Conservation (phyloP, 108 stramenopile species). For the Skeletonema marinoi region DNA sequence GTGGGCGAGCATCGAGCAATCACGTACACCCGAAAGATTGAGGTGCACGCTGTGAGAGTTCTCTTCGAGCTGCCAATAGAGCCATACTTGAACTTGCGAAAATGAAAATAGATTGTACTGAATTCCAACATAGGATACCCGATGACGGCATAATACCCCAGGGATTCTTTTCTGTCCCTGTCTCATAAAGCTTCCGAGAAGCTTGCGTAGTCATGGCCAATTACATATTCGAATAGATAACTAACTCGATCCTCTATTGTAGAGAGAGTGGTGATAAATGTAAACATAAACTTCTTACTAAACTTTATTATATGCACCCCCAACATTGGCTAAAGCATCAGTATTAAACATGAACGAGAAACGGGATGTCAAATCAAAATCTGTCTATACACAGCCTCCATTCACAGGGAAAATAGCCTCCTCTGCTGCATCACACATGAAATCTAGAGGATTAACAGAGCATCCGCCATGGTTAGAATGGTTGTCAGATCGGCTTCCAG, state of each 20-base stretch:
- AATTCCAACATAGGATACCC: neutral
- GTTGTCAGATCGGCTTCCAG: neutral
- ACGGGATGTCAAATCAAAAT: neutral
- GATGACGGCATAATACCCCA: too few species aligned
- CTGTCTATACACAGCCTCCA: neutral
- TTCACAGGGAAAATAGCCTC: neutral
- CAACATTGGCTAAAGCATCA: neutral
- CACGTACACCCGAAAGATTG: too few species aligned
- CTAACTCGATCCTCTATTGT: too few species aligned
- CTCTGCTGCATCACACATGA: neutral
- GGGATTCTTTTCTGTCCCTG: too few species aligned
- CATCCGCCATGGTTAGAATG: neutral
- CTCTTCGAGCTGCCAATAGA: neutral
- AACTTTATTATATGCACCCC: neutral
- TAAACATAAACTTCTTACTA: neutral
- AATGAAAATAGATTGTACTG: neutral
- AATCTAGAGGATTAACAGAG: neutral
- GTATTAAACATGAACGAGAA: neutral
- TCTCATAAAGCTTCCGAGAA: too few species aligned
- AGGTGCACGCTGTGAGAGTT: neutral
- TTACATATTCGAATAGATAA: too few species aligned
- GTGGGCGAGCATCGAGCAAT: too few species aligned
- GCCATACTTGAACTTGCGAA: neutral
- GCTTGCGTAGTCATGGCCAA: too few species aligned
- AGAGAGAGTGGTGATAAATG: too few species aligned